Percentiles rank a stretch among this genome's conserved stretches.
Conservation (phyloP, 164 flowering plant genomes). For the Liriodendron chinense region DNA sequence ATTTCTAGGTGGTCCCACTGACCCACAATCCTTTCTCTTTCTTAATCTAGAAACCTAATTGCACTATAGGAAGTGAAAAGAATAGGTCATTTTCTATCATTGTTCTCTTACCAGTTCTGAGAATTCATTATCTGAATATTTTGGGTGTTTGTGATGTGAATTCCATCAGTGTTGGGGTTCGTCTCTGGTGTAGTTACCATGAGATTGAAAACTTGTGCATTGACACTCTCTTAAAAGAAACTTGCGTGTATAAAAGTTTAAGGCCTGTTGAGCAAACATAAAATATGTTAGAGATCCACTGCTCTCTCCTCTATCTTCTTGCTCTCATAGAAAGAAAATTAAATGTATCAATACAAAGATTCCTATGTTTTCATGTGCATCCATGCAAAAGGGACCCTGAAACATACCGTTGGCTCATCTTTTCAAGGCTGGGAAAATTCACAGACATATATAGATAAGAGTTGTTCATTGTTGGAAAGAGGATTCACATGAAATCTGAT, state of each 20-base stretch:
- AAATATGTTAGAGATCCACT: neutral
- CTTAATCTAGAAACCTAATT: too few relatives aligned
- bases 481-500: neutral
- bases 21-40: too few relatives aligned
- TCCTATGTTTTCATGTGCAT: too few relatives aligned
- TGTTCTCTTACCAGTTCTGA: conserved; percentile 45
- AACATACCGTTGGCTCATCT: conserved; percentile 80
- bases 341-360: too few relatives aligned
- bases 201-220: too few relatives aligned
- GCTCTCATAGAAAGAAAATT: too few relatives aligned
- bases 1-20: too few relatives aligned
- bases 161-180: conserved; percentile 91
- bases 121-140: conserved; percentile 35
- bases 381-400: too few relatives aligned
- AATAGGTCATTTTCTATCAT: neutral
- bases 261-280: conserved; percentile 3
- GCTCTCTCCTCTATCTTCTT: neutral
- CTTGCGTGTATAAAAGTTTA: conserved; percentile 4
- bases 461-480: conserved; percentile 3
- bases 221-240: conserved; percentile 40
- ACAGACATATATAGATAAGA: conserved; percentile 4
- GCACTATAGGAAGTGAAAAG: too few relatives aligned
- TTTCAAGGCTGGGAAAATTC: conserved; percentile 76
- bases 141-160: conserved; percentile 53
- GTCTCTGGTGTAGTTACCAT: conserved; percentile 42